Conservation (phyloP, 306 rosid genomes). For the Urtica urens region DNA sequence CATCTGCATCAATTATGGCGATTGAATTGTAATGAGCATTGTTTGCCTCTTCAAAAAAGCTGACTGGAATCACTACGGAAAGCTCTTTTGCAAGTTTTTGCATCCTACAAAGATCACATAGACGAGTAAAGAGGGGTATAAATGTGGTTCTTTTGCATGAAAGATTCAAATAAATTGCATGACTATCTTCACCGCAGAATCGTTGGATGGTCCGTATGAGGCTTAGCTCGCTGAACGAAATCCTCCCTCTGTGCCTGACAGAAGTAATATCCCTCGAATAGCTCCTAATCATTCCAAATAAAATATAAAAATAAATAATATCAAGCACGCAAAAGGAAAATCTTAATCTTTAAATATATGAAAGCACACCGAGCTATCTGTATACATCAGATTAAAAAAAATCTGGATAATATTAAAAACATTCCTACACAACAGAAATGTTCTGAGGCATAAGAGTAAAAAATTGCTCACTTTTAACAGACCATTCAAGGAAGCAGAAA, state of each 20-base stretch:
- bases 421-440: too few species aligned
- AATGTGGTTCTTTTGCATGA: slow-evolving; percentile 2
- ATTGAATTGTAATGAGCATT: slow-evolving; percentile 89
- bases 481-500: too few species aligned
- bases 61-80: slow-evolving; percentile 77
- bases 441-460: too few species aligned
- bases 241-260: slow-evolving; percentile 94
- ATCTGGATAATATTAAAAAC: neutral
- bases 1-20: slow-evolving; percentile 87
- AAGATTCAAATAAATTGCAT: neutral
- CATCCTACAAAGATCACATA: slow-evolving; percentile 54
- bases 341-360: neutral
- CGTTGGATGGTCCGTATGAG: slow-evolving; percentile 74
- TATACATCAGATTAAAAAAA: too few species aligned
- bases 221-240: slow-evolving; percentile 71
- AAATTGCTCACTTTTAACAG: too few species aligned
- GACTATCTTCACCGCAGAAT: slow-evolving; percentile 46
- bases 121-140: slow-evolving; percentile 8
- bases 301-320: slow-evolving; percentile 2
- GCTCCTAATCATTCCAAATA: slow-evolving; percentile 51
- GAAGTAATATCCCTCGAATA: slow-evolving; percentile 91
- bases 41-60: slow-evolving; percentile 96
- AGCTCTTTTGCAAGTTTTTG: slow-evolving; percentile 81
- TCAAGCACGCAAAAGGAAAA: neutral
- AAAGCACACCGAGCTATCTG: too few species aligned